Evolutionary conservation across 2,329 filamentous ascomycete species (phyloP), one percentile per base, ranked within the genome.

Genomic region (Fusarium algeriense): DNA sequence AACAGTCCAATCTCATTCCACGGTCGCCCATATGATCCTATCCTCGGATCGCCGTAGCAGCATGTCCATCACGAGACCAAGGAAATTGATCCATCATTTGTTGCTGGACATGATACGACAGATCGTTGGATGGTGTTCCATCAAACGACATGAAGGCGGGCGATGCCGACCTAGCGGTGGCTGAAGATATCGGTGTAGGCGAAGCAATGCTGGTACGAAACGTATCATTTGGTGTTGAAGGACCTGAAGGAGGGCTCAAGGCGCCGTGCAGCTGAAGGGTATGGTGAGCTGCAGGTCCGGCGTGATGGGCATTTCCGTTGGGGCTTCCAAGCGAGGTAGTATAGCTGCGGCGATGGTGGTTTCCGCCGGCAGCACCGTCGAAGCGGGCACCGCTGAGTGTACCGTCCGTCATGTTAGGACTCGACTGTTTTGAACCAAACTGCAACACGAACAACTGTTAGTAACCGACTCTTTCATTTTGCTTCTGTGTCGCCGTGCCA

Each of bases 381-480:
- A 80, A 83, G 63, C 83, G 83, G 26, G 82, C 83, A 60, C 73
- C 80, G 53, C 77, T 80, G 43, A 85, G 64, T 15, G 83, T 83
- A 43, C 84, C 86, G 56, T 88, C 86, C 73, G 83, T 86, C 58
- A 84, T 76, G 57, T 83, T 81, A 35, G 87, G 84, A 63, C 83
- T 86, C 44, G 84, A 83, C 76, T 87, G 87, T 78, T 89, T 89
- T 20, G 88, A 89, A 70, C 88, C 88, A 84, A 90, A 91, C 89
- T 91, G 74, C 57, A 78, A 62, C 70, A 73, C 67, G 73, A 67
- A 76, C 46, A 56, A 67, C 65, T 72, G 81, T 86, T 82, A 86
- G 84, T 81, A 78, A 74, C 76, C 65, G 58, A 75, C 62, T 76
- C 70, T 75, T 75, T 66, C 71, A 66, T 75, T 55, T 58, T 63